These are phyloP conservation scores for Sutorius australiensis DNA, from an alignment of 768 basidiomycete species.

Conservation along the genomic window DNA sequence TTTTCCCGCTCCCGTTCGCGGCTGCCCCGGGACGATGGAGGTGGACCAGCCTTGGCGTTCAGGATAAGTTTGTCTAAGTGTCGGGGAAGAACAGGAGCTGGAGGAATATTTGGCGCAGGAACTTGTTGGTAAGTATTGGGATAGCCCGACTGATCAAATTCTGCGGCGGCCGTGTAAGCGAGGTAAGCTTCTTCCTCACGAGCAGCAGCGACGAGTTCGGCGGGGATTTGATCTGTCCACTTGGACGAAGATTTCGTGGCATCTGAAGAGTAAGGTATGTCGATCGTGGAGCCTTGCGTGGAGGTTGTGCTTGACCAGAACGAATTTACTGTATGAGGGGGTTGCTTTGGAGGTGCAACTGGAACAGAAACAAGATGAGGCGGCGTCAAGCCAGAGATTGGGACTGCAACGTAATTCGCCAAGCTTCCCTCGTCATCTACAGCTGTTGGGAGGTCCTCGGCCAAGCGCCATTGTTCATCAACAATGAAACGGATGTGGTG, in stretches of 20 bases:
- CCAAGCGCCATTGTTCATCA: slow-evolving; percentile 81
- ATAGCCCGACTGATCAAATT: slow-evolving; percentile 33
- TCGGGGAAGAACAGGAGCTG: slow-evolving; percentile 82
- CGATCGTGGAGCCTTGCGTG: slow-evolving; percentile 30
- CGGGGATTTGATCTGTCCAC: slow-evolving; percentile 83
- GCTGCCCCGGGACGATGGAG: slow-evolving; percentile 30
- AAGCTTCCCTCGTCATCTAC: slow-evolving; percentile 93
- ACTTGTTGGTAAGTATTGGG: slow-evolving; percentile 37
- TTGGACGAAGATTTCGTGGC: slow-evolving; percentile 30
- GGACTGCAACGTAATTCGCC: slow-evolving; percentile 82
- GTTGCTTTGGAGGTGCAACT: slow-evolving; percentile 29
- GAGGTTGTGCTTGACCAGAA: slow-evolving; percentile 43
- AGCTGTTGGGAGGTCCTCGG: slow-evolving; percentile 77
- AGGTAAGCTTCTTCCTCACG: slow-evolving; percentile 80
- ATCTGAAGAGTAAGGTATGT: slow-evolving; percentile 24
- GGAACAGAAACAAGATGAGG: slow-evolving; percentile 33
- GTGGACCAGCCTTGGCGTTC: slow-evolving; percentile 45
- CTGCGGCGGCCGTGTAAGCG: slow-evolving; percentile 30
- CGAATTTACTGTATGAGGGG: slow-evolving; percentile 31
- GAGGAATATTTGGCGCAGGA: slow-evolving; percentile 77
- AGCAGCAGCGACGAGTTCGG: slow-evolving; percentile 74
- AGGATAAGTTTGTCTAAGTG: slow-evolving; percentile 94
- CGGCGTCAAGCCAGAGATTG: slow-evolving; percentile 32
- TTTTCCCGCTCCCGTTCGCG: slow-evolving; percentile 35
- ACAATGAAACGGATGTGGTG: slow-evolving; percentile 95